phyloP scores from a whole-genome alignment of 495 filamentous ascomycete species.

The Penicillium paradoxum region DNA sequence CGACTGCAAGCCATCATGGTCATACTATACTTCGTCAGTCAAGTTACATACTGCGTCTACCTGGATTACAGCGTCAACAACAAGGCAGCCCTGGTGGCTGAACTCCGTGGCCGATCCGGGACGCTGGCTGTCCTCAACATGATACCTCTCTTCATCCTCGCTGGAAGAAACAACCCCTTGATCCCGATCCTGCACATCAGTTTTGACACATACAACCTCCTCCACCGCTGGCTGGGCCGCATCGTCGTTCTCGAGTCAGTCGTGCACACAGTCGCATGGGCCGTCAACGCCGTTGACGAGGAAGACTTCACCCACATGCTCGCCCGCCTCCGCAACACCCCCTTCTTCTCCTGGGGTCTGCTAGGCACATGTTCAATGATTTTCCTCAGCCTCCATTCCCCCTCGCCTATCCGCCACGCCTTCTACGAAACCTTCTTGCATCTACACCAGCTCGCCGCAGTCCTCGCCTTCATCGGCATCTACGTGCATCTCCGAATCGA shows the following conservation, averaged over 20 bases:
- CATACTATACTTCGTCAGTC: slow-evolving; percentile 63
- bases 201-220: slow-evolving; percentile 93
- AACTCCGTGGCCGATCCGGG: slow-evolving; percentile 80
- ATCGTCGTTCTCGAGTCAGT: slow-evolving; percentile 74
- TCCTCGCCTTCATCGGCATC: slow-evolving; percentile 59
- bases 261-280: slow-evolving; percentile 70
- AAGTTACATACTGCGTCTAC: slow-evolving; percentile 74
- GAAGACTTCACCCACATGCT: slow-evolving; percentile 49
- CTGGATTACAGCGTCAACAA: slow-evolving; percentile 57
- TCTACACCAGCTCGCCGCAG: slow-evolving; percentile 66
- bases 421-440: slow-evolving; percentile 85
- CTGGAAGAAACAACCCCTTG: slow-evolving; percentile 89
- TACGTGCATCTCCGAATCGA: slow-evolving; percentile 65
- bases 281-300: slow-evolving; percentile 44
- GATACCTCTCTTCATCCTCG: slow-evolving; percentile 84
- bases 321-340: slow-evolving; percentile 54
- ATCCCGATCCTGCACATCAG: slow-evolving; percentile 77
- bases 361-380: slow-evolving; percentile 54
- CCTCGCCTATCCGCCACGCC: slow-evolving; percentile 75
- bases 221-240: slow-evolving; percentile 94
- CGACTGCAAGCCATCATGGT: slow-evolving; percentile 78
- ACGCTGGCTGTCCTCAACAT: slow-evolving; percentile 81
- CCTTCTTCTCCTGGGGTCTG: slow-evolving; percentile 53
- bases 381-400: slow-evolving; percentile 63
- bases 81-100: slow-evolving; percentile 50